A percentile compares a stretch with the other conserved stretches of the same genome.
Evolutionary conservation across 441 rosid species (phyloP).

Genomic region (Theobroma grandiflorum): DNA sequence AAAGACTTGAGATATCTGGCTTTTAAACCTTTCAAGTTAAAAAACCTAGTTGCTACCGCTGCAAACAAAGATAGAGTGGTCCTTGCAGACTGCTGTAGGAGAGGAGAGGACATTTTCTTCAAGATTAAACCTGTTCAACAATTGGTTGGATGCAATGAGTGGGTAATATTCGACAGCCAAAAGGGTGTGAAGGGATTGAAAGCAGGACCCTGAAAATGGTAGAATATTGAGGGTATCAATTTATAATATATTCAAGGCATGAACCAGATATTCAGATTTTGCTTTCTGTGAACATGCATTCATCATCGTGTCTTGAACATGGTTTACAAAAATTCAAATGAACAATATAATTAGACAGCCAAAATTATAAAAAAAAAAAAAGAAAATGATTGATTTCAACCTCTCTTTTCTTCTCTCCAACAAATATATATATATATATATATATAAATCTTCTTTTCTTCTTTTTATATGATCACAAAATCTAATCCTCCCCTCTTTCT

Average conservation of each 20-base stretch:
- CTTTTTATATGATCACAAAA: neutral
- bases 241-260: neutral
- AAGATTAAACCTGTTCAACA: neutral
- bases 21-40: too few species aligned
- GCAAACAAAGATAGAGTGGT: neutral
- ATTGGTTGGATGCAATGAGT: neutral
- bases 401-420: neutral
- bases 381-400: neutral
- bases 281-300: neutral
- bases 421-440: neutral
- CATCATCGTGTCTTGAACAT: slow-evolving; percentile 1
- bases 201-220: neutral
- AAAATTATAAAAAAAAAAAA: neutral
- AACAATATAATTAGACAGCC: neutral
- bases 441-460: neutral
- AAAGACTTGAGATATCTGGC: too few species aligned
- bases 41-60: too few species aligned
- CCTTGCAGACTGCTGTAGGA: neutral
- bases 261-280: neutral
- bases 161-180: neutral
- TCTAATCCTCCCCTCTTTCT: neutral
- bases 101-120: neutral
- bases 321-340: neutral
- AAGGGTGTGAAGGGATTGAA: neutral
- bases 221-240: neutral